Conservation (phyloP, 2,329 filamentous ascomycete genomes). For the Colletotrichum kahawae region DNA sequence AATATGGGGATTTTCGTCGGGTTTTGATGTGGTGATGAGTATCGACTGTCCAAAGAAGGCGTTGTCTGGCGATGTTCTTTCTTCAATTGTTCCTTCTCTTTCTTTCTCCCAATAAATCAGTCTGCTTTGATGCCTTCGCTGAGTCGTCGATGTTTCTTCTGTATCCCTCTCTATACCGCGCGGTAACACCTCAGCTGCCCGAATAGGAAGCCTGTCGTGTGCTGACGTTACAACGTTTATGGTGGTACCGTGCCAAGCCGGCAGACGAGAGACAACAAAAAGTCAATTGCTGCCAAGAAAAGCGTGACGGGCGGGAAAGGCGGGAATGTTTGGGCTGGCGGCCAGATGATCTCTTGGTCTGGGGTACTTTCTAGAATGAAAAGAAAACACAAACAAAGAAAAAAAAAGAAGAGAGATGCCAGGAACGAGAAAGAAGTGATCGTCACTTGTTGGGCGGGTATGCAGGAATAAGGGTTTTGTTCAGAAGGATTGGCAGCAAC, state of each 20-base stretch:
- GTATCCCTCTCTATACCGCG: neutral
- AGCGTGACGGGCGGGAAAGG: neutral
- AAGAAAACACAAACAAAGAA: neutral
- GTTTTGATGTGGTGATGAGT: neutral
- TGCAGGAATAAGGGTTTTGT: neutral
- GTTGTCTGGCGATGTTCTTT: neutral
- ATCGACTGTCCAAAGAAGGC: neutral
- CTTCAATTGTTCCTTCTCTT: neutral
- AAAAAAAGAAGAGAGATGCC: neutral
- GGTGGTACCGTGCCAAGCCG: constrained; percentile 13
- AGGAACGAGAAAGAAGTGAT: neutral
- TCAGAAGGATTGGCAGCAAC: neutral
- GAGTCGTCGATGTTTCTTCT: neutral
- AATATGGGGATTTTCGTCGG: neutral
- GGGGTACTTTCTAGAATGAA: neutral
- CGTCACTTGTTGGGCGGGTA: neutral
- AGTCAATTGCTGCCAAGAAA: constrained; percentile 1
- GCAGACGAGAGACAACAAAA: neutral
- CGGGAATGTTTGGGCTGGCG: neutral
- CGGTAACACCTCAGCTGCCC: neutral
- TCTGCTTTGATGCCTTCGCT: neutral
- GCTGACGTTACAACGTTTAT: neutral
- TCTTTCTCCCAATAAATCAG: neutral
- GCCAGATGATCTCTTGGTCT: neutral
- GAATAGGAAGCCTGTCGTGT: constrained; percentile 8